Percentiles rank a stretch among this genome's conserved stretches.
Conservation (phyloP, 768 basidiomycete species). For the Leccinellum luteum region DNA sequence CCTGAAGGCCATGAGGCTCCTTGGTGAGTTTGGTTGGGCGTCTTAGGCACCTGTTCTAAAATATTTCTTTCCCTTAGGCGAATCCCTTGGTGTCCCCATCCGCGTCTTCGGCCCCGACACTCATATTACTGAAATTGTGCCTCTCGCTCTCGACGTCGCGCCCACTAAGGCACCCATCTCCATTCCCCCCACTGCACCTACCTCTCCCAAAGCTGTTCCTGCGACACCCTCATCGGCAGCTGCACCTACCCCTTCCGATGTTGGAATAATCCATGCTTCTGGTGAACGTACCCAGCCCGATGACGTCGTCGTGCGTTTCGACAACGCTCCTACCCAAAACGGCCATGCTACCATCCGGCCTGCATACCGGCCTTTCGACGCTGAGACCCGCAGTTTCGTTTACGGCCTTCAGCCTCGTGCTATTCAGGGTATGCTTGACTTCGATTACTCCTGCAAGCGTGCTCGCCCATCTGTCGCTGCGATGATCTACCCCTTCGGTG, state of each 20-base stretch:
- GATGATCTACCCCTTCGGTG: constrained; percentile 99
- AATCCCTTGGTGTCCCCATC: constrained; percentile 96
- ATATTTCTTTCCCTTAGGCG: constrained; percentile 39
- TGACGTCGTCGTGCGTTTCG: constrained; percentile 91
- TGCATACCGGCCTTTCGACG: constrained; percentile 89
- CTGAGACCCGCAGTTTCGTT: constrained; percentile 91
- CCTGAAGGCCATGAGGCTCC: constrained; percentile 96
- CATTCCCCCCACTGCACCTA: constrained; percentile 47
- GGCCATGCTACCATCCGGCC: constrained; percentile 54
- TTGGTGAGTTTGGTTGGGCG: constrained; percentile 41
- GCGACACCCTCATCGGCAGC: constrained; percentile 31
- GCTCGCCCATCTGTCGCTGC: constrained; percentile 90
- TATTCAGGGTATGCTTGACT: constrained; percentile 98
- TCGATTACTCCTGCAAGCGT: constrained; percentile 97
- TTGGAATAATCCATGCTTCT: constrained; percentile 73
- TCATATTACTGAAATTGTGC: constrained; percentile 98
- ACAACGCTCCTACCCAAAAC: constrained; percentile 33
- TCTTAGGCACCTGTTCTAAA: neutral
- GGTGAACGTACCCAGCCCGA: constrained; percentile 80
- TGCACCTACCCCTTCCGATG: constrained; percentile 41
- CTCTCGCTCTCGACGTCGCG: constrained; percentile 87
- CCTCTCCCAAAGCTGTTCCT: constrained; percentile 33
- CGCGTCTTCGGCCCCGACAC: constrained; percentile 97
- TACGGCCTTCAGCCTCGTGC: constrained; percentile 99
- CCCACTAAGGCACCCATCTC: constrained; percentile 34